Conservation (phyloP, 495 filamentous ascomycete species). For the Daldinia concentrica region DNA sequence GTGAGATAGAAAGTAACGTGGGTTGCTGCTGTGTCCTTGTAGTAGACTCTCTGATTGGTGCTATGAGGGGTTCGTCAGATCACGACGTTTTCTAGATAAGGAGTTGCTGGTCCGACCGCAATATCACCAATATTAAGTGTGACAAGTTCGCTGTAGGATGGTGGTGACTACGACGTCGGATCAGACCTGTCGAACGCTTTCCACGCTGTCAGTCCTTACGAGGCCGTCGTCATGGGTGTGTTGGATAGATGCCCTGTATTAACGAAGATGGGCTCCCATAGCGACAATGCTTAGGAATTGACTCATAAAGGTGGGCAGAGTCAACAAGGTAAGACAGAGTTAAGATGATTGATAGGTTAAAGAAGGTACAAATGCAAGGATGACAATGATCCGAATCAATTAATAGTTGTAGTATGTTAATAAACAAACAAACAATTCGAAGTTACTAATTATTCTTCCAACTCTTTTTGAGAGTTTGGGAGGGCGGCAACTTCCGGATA, state of each 20-base stretch:
- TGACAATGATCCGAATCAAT: constrained; percentile 22
- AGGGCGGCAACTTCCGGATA: constrained; percentile 27
- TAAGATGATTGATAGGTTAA: constrained; percentile 16
- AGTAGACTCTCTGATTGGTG: constrained; percentile 25
- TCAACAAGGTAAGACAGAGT: constrained; percentile 7
- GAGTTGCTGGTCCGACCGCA: constrained; percentile 13
- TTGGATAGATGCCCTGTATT: neutral
- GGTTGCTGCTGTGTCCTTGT: constrained; percentile 14
- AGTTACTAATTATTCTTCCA: constrained; percentile 12
- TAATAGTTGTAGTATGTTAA: constrained; percentile 16
- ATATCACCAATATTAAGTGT: constrained; percentile 13
- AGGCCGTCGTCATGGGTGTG: constrained; percentile 16
- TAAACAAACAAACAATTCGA: constrained; percentile 36
- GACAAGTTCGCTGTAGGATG: neutral
- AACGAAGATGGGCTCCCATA: constrained; percentile 16
- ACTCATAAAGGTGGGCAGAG: constrained; percentile 28
- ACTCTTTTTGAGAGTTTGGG: neutral
- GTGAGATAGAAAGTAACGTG: constrained; percentile 4
- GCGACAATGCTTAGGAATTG: constrained; percentile 22
- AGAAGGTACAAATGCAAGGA: constrained; percentile 3
- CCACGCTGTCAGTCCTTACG: constrained; percentile 9
- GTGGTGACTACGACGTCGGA: constrained; percentile 13
- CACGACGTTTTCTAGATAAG: constrained; percentile 20
- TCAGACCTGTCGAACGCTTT: neutral
- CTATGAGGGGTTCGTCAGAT: constrained; percentile 14